A percentile compares a stretch with the other conserved stretches of the same genome.
Evolutionary conservation across 176 grass and related monocot species (phyloP).

Genomic region (Oryza glumipatula): DNA sequence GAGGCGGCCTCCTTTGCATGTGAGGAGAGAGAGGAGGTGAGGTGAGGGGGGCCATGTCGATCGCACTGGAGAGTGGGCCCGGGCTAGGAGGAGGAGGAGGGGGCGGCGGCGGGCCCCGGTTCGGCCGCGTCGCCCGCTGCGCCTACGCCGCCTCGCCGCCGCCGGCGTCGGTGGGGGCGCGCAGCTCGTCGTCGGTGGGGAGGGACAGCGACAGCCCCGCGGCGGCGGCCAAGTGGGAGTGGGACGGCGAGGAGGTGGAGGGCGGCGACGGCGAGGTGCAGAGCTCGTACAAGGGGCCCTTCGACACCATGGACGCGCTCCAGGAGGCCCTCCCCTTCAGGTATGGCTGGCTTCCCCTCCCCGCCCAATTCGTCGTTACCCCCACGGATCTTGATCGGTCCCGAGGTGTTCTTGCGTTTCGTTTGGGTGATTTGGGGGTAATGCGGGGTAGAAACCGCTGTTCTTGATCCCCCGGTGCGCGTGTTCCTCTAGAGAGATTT

Average conservation of each 20-base stretch:
- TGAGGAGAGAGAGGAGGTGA: not conserved
- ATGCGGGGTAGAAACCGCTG: constrained; percentile 20
- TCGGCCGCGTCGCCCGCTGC: constrained; percentile 46
- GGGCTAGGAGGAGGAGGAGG: not conserved
- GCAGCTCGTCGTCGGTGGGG: constrained; percentile 64
- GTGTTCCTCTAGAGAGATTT: not conserved
- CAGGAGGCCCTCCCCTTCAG: constrained; percentile 88
- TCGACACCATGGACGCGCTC: constrained; percentile 90
- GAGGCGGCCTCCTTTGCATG: constrained; percentile 49
- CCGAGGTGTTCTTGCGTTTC: not conserved
- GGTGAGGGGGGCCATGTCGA: constrained; percentile 62
- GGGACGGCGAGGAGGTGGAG: constrained; percentile 74
- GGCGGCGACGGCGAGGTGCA: constrained; percentile 76
- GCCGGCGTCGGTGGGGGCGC: constrained; percentile 35
- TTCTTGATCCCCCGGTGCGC: constrained; percentile 34
- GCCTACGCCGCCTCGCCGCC: constrained; percentile 50
- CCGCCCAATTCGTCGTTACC: not conserved
- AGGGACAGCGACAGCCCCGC: constrained; percentile 66
- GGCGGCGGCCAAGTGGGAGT: constrained; percentile 55
- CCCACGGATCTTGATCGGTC: constrained; percentile 40
- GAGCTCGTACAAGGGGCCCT: constrained; percentile 80
- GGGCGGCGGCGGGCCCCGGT: constrained; percentile 28
- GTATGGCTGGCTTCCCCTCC: constrained; percentile 36
- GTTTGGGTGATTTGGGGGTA: constrained; percentile 29
- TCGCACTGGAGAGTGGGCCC: constrained; percentile 60